phyloP scores from a whole-genome alignment of 1,139 yeast species.

The Candida tetrigidarum region DNA sequence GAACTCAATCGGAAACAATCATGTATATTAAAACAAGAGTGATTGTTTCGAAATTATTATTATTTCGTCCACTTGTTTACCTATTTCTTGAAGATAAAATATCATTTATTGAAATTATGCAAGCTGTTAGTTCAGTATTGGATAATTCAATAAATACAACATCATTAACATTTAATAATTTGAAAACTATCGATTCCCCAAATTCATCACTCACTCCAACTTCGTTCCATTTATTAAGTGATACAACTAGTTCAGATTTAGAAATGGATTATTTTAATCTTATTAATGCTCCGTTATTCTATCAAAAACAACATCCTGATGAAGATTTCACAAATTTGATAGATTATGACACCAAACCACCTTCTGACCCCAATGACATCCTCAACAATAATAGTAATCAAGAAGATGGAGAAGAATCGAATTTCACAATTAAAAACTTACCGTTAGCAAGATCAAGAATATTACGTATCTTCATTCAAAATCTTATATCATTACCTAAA shows the following conservation, averaged over 20 bases:
- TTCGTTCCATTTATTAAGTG: conserved; percentile 1
- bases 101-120: conserved; percentile 26
- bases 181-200: conserved; percentile 9
- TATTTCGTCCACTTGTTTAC: conserved; percentile 42
- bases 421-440: conserved; percentile 21
- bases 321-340: conserved; percentile 39
- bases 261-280: conserved; percentile 29
- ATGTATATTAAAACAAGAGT: conserved; percentile 47
- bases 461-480: conserved; percentile 29
- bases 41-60: conserved; percentile 34
- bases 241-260: conserved; percentile 18
- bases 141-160: conserved; percentile 8
- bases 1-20: conserved; percentile 43
- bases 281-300: conserved; percentile 34
- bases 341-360: conserved; percentile 15
- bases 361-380: not conserved
- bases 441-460: conserved; percentile 26
- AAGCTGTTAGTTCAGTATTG: conserved; percentile 28
- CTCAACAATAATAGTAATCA: conserved; percentile 12
- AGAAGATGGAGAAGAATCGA: conserved; percentile 19
- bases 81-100: conserved; percentile 38
- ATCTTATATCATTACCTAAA: conserved; percentile 35
- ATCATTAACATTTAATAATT: not conserved
- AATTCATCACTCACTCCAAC: conserved; percentile 7
- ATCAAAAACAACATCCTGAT: conserved; percentile 31